These are phyloP conservation scores for Wickerhamomyces pijperi DNA, from an alignment of 805 yeast genomes.

Conservation along the genomic window DNA sequence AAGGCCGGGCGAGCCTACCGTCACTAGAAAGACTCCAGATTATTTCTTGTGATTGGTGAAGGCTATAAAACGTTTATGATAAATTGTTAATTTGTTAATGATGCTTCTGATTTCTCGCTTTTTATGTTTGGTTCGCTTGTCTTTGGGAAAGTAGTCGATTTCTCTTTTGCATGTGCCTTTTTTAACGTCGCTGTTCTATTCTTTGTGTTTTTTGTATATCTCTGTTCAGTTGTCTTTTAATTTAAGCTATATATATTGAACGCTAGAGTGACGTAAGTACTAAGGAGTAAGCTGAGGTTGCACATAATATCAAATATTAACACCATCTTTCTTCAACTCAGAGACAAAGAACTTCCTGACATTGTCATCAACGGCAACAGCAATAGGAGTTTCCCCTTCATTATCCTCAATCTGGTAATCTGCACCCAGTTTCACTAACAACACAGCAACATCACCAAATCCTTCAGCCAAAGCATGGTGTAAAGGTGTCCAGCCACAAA, in stretches of 20 bases:
- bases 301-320: constrained; percentile 5
- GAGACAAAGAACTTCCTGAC: constrained; percentile 28
- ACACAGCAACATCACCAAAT: constrained; percentile 61
- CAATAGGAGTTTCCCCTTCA: constrained; percentile 44
- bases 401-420: constrained; percentile 33
- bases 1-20: constrained; percentile 97
- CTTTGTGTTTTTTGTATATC: too few relatives aligned
- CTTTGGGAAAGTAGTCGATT: too few relatives aligned
- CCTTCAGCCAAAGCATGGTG: constrained; percentile 92
- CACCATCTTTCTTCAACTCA: constrained; percentile 6
- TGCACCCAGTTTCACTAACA: constrained; percentile 58
- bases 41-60: constrained; percentile 58
- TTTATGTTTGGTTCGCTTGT: too few relatives aligned
- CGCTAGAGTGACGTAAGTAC: too few relatives aligned
- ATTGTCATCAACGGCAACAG: constrained; percentile 45
- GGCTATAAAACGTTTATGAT: too few relatives aligned
- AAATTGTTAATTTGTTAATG: too few relatives aligned
- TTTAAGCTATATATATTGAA: too few relatives aligned
- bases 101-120: too few relatives aligned
- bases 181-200: too few relatives aligned
- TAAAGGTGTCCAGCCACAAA: constrained; percentile 72
- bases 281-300: too few relatives aligned
- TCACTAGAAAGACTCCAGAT: constrained; percentile 93
- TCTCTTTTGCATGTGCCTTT: too few relatives aligned
- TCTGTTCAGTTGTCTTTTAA: too few relatives aligned